Evolutionary conservation across 208 protist species (phyloP).

Genomic region (Trichomonas vaginalis): DNA sequence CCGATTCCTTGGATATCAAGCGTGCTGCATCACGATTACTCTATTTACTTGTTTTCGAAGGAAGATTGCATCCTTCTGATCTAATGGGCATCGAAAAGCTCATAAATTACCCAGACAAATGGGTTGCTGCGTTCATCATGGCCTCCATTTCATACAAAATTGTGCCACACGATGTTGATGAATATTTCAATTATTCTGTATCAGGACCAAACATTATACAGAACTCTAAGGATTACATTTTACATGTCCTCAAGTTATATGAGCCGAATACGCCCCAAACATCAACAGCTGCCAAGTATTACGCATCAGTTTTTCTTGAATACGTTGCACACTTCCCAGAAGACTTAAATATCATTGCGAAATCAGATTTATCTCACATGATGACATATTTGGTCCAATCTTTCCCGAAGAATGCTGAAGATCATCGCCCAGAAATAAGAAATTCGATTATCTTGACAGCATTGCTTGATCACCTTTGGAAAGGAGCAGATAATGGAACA

Average conservation of each 20-base stretch:
- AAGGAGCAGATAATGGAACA: not conserved
- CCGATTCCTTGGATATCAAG: not conserved
- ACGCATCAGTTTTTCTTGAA: not conserved
- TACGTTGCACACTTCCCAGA: not conserved
- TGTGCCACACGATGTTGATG: not conserved
- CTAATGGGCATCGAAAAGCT: not conserved
- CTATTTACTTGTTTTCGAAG: not conserved
- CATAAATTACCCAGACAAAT: not conserved
- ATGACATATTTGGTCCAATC: not conserved
- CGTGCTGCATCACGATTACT: not conserved
- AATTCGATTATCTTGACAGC: not conserved
- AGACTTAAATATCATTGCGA: not conserved
- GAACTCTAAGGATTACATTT: not conserved
- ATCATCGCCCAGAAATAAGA: not conserved
- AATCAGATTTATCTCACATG: not conserved
- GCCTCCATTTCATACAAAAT: not conserved
- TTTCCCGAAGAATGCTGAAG: not conserved
- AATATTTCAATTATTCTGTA: not conserved
- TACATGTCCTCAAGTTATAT: not conserved
- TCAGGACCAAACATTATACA: not conserved
- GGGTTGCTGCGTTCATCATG: not conserved
- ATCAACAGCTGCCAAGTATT: not conserved
- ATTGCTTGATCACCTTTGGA: not conserved
- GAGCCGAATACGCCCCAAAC: not conserved
- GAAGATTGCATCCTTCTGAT: not conserved